These are phyloP conservation scores for Lepidium aucheri DNA, from an alignment of 345 rosid species.

Conservation along the genomic window DNA sequence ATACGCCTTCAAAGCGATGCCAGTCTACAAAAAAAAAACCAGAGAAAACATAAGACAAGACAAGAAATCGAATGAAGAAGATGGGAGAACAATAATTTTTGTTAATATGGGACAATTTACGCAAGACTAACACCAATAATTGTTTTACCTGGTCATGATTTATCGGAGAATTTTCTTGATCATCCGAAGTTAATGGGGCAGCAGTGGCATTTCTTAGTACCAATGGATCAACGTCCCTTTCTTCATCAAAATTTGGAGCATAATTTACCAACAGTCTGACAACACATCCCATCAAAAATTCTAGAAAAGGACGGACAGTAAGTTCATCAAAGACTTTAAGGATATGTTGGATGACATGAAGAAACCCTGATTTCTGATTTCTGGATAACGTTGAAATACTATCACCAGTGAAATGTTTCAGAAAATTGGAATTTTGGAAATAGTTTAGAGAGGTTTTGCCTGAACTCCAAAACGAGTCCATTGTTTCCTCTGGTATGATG, in stretches of 20 bases:
- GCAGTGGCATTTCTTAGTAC: slow-evolving; percentile 6
- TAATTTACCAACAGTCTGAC: slow-evolving; percentile 58
- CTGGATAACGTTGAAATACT: slow-evolving; percentile 45
- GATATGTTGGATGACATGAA: slow-evolving; percentile 76
- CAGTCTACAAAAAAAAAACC: slow-evolving; percentile 40
- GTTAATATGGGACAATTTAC: not conserved
- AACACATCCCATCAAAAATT: slow-evolving; percentile 80
- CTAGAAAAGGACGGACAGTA: slow-evolving; percentile 62
- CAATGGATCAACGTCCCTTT: slow-evolving; percentile 32
- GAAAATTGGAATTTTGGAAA: slow-evolving; percentile 37
- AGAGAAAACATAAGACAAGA: not conserved
- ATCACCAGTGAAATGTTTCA: slow-evolving; percentile 55
- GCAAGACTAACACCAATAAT: not conserved
- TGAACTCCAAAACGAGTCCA: slow-evolving; percentile 38
- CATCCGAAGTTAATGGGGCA: slow-evolving; percentile 18
- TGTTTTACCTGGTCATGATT: slow-evolving; percentile 42
- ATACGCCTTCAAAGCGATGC: slow-evolving; percentile 41
- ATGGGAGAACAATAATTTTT: not conserved
- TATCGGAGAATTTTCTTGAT: slow-evolving; percentile 20
- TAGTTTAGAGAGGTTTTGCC: slow-evolving; percentile 33
- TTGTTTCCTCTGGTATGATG: slow-evolving; percentile 41
- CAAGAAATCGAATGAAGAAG: not conserved
- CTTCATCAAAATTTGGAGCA: slow-evolving; percentile 35
- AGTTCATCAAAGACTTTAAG: slow-evolving; percentile 71
- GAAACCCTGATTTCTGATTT: slow-evolving; percentile 72